Evolutionary conservation across 805 yeast genomes (phyloP), one percentile per base, ranked within the genome.

Genomic region (Candida ovalis): DNA sequence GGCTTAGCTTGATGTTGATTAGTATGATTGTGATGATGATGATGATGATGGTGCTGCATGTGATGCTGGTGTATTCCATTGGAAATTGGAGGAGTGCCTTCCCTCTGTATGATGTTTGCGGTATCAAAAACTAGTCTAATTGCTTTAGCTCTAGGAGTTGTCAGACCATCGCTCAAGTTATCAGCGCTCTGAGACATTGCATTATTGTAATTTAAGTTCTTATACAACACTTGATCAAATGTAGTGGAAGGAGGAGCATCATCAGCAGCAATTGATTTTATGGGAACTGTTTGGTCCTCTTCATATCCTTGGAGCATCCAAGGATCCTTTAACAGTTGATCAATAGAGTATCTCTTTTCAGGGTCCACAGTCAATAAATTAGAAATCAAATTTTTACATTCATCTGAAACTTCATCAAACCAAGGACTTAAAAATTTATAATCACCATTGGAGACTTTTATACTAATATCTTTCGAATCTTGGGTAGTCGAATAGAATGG

Each of bases 361-460:
- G 94, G 91, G 62, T 87, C 81, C 15, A 84, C 85, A 24, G 84
- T 82, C 53, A 87, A 70, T 64, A 87, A 72, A 57, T 78, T 81
- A 3, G 77, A 67, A 13, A 87, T 87, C 57, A 87, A 75, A 56
- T 77, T 76, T 60, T 86, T 87, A 24, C 90, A 91, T 33, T 82
- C 88, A 36, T 63, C 67, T 44, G 84, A 75, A 32, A 87, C 84
- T 62, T 87, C 95, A 66, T 86, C 94, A 88, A 94, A 87, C 96
- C 96, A 87, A 1, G 96, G 96, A 50, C 77, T 70, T 45, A 87
- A 70, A 62, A 86, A 87, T n/a, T 80, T 77, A 64, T 77, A 87
- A 48, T 86, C 83, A 32, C 94, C 95, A 42, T 73, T 73, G 12
- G 86, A 73, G 28, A 86, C 88, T 62, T 86, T 87, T 46, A 75